Conservation (phyloP, 2,329 filamentous ascomycete species). For the Cordyceps fumosorosea region DNA sequence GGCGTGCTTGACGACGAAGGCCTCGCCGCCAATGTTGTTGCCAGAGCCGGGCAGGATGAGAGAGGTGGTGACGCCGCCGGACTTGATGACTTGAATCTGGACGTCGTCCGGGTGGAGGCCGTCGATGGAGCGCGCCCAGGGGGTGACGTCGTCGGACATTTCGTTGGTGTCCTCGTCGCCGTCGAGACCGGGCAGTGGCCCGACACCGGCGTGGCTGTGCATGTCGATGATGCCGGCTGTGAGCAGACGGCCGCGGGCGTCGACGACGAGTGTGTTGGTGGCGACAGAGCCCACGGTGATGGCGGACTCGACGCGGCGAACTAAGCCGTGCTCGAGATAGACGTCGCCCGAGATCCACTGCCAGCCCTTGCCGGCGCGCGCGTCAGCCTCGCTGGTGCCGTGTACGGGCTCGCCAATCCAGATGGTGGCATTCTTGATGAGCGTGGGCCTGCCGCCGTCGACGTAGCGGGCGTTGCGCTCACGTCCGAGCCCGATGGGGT, state of each 20-base stretch:
- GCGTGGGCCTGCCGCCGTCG: conserved; percentile 49
- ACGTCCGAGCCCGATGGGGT: conserved; percentile 50
- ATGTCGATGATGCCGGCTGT: conserved; percentile 66
- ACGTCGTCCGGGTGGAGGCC: conserved; percentile 56
- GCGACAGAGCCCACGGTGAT: conserved; percentile 39
- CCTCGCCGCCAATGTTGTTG: conserved; percentile 70
- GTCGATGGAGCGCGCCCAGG: conserved; percentile 62
- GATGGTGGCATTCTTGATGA: conserved; percentile 60
- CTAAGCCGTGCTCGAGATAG: conserved; percentile 53
- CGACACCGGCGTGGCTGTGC: conserved; percentile 61
- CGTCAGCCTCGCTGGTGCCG: conserved; percentile 45
- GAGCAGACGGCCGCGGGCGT: conserved; percentile 54
- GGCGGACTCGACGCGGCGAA: conserved; percentile 42
- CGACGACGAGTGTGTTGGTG: conserved; percentile 42
- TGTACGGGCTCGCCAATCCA: conserved; percentile 56
- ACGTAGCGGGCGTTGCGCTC: conserved; percentile 55
- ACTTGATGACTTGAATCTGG: conserved; percentile 64
- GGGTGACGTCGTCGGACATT: conserved; percentile 56
- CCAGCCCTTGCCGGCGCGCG: conserved; percentile 52
- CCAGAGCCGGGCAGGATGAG: conserved; percentile 60
- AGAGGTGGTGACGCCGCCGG: conserved; percentile 64
- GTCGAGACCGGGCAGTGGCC: conserved; percentile 46
- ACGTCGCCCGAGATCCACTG: conserved; percentile 56
- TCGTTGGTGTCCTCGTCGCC: conserved; percentile 59
- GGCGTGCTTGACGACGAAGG: conserved; percentile 62